Evolutionary conservation across 306 rosid genomes (phyloP), one percentile per base, ranked within the genome.

Genomic region (Quercus parvula): DNA sequence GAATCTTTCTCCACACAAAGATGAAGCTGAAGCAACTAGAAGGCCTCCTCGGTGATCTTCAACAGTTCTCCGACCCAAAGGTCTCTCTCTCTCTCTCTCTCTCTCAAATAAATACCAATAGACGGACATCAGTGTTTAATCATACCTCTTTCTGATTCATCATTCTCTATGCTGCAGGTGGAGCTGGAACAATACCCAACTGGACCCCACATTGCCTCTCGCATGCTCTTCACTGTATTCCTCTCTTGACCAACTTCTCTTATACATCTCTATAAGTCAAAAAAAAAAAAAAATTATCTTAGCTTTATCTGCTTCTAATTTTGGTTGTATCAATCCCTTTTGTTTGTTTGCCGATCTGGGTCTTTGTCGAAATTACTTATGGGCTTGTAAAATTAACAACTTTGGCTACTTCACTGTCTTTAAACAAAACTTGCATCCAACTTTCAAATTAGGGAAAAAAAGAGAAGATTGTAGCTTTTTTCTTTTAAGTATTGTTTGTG

Each of bases 11-110:
- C 30, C 44, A 19, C 77, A 64, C 51, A 78, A 76, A 27, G 2
- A 95, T 92, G 99, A 95, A 95, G 94, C 90, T 95, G 64, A 95
- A 95, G 91, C 98, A 91, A 46, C 80, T 95, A 76, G 99, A 92
- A 81, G 79, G 94, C 73, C 89, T 86, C 17, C 92, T 91, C 3
- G 92, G 92, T 27, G 83, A 74, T 78, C 91, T 95, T 58, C 89
- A 91, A 52, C 99, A 92, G 85, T 95, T 95, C 52, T 72, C 95
- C 75, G 66, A 91, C 51, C 98, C 99, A 10, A 92, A 91, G 92
- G 94, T 92, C 57, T 71, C 77, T 82, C 82, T 56, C 71, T 58
- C 75, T 71, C 71, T 58, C 75, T 51, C 76, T 58, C 52, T 74
- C 74, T 24, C 73, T 73, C 25, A 27, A 14, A 17, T 2, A 20